Conservation (phyloP, 2,329 filamentous ascomycete genomes). For the Penicillium sp. region DNA sequence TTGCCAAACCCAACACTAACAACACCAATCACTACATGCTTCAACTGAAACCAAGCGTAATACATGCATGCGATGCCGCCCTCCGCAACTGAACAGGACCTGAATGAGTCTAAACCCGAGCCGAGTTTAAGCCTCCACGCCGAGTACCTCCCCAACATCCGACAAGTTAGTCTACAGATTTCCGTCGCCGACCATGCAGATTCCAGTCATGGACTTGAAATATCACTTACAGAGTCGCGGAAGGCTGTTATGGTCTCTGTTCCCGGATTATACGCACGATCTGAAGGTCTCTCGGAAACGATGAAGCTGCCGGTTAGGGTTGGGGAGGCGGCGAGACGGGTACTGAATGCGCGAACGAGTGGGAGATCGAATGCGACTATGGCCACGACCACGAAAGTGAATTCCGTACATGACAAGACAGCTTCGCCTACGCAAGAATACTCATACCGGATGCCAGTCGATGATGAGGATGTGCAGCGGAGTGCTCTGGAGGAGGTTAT, state of each 20-base stretch:
- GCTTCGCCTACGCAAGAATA: conserved; percentile 47
- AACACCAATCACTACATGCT: neutral
- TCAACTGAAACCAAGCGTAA: neutral
- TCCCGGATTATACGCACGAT: conserved; percentile 36
- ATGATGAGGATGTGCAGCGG: conserved; percentile 38
- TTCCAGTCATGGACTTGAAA: conserved; percentile 21
- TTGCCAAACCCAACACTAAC: neutral
- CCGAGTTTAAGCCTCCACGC: conserved; percentile 55
- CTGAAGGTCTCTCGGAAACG: conserved; percentile 36
- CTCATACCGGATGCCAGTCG: conserved; percentile 59
- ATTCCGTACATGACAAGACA: neutral
- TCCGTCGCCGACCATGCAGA: conserved; percentile 44
- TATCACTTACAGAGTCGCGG: conserved; percentile 43
- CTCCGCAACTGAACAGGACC: neutral
- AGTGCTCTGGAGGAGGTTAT: conserved; percentile 28
- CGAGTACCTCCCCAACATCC: conserved; percentile 65
- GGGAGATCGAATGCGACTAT: neutral
- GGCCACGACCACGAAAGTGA: too few species aligned
- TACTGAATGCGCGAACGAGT: neutral
- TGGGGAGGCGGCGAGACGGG: conserved; percentile 32
- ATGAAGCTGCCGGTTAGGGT: conserved; percentile 55
- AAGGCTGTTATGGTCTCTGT: conserved; percentile 43
- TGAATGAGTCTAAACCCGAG: neutral
- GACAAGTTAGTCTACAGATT: conserved; percentile 63
- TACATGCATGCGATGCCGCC: neutral